Conservation (phyloP, 2,329 filamentous ascomycete species). For the Colletotrichum nymphaeae region DNA sequence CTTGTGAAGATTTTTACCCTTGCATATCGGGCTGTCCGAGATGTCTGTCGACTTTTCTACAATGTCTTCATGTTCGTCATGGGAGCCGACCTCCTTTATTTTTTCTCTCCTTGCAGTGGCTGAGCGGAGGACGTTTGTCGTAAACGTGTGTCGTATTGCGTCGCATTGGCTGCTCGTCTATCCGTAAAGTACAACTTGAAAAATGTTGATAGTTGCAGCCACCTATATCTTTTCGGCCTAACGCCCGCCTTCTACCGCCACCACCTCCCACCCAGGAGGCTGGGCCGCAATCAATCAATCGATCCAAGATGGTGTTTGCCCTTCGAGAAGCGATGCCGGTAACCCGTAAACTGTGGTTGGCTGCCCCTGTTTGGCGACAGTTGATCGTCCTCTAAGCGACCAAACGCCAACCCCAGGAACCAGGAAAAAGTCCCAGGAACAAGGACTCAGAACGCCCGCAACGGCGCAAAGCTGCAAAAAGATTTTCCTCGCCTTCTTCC, state of each 20-base stretch:
- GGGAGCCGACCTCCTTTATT: not conserved
- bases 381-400: slow-evolving; percentile 20
- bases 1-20: not conserved
- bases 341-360: not conserved
- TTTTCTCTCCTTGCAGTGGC: not conserved
- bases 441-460: not conserved
- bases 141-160: not conserved
- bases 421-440: not conserved
- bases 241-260: slow-evolving; percentile 1
- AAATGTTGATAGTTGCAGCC: slow-evolving; percentile 1
- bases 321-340: not conserved
- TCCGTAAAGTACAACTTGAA: too few species aligned
- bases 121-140: not conserved
- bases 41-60: not conserved
- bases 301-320: not conserved
- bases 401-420: slow-evolving; percentile 10
- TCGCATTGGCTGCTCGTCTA: not conserved
- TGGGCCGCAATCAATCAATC: not conserved
- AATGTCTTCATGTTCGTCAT: not conserved
- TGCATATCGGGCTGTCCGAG: not conserved
- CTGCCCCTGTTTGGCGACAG: slow-evolving; percentile 9
- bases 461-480: too few species aligned
- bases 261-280: not conserved
- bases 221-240: slow-evolving; percentile 16
- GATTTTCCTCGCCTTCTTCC: slow-evolving; percentile 1